phyloP scores from a whole-genome alignment of 2,329 filamentous ascomycete species.

The Fusarium nelsonii region DNA sequence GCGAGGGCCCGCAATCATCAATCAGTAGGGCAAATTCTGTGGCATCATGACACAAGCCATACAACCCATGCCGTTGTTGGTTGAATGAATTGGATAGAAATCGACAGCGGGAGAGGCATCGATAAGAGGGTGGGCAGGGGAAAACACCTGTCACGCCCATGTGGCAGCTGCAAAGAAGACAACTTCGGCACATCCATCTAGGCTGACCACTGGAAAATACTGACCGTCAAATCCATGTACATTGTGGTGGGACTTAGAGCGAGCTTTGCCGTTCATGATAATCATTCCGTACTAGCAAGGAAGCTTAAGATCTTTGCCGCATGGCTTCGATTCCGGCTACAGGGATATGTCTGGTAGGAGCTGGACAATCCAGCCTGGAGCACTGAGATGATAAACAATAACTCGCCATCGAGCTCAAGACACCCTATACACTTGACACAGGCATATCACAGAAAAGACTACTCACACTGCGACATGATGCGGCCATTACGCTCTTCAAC shows the following conservation, averaged over 20 bases:
- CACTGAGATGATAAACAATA: neutral
- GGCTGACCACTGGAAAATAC: constrained; percentile 2
- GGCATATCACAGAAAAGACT: neutral
- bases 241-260: constrained; percentile 18
- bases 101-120: constrained; percentile 30
- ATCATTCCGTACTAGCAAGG: constrained; percentile 20
- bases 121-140: constrained; percentile 15
- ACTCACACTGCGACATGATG: constrained; percentile 3
- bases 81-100: constrained; percentile 5
- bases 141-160: constrained; percentile 29
- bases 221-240: constrained; percentile 15
- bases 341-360: constrained; percentile 10
- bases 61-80: constrained; percentile 20
- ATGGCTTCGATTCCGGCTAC: constrained; percentile 19
- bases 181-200: constrained; percentile 15
- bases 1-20: constrained; percentile 19
- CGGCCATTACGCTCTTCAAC: constrained; percentile 7
- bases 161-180: constrained; percentile 30
- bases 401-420: neutral
- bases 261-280: constrained; percentile 16
- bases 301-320: constrained; percentile 27
- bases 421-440: neutral
- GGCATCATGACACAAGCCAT: constrained; percentile 42
- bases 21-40: constrained; percentile 24
- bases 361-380: neutral